These are phyloP conservation scores for Boletus edulis DNA, from an alignment of 768 basidiomycete genomes.

Conservation along the genomic window DNA sequence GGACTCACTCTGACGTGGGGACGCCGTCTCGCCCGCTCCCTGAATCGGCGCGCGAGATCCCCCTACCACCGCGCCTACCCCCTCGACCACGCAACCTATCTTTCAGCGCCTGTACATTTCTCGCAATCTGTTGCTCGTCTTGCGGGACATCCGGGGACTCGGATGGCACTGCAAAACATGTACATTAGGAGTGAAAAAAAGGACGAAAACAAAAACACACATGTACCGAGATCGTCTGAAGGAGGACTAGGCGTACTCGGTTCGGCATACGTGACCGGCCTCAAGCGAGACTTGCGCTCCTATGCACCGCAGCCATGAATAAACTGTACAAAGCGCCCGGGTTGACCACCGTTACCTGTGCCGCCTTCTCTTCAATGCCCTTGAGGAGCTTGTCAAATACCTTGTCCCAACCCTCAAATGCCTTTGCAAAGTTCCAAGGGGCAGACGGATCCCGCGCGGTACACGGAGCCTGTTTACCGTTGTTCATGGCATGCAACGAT, in stretches of 20 bases:
- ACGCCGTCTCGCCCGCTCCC: slow-evolving; percentile 60
- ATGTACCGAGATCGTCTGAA: slow-evolving; percentile 56
- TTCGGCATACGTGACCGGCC: slow-evolving; percentile 35
- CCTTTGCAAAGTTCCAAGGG: slow-evolving; percentile 67
- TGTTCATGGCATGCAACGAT: slow-evolving; percentile 66
- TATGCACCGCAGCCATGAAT: slow-evolving; percentile 25
- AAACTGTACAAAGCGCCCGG: not conserved
- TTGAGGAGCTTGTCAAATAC: slow-evolving; percentile 75
- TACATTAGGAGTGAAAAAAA: not conserved
- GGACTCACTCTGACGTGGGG: slow-evolving; percentile 68
- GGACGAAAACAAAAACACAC: slow-evolving; percentile 34
- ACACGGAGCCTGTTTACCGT: slow-evolving; percentile 36
- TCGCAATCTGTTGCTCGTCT: slow-evolving; percentile 88
- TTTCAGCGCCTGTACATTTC: slow-evolving; percentile 90
- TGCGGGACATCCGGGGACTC: slow-evolving; percentile 49
- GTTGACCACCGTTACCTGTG: slow-evolving; percentile 46
- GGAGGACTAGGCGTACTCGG: slow-evolving; percentile 43
- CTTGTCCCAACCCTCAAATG: slow-evolving; percentile 78
- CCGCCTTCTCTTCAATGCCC: slow-evolving; percentile 72
- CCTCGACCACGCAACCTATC: slow-evolving; percentile 76
- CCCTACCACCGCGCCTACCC: slow-evolving; percentile 53
- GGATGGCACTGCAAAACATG: slow-evolving; percentile 39
- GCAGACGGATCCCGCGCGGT: slow-evolving; percentile 35
- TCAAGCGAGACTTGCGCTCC: slow-evolving; percentile 72
- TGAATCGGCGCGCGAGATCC: slow-evolving; percentile 45